Base-by-base conservation (phyloP, 208 protist species). In the Leishmania braziliensis region DNA sequence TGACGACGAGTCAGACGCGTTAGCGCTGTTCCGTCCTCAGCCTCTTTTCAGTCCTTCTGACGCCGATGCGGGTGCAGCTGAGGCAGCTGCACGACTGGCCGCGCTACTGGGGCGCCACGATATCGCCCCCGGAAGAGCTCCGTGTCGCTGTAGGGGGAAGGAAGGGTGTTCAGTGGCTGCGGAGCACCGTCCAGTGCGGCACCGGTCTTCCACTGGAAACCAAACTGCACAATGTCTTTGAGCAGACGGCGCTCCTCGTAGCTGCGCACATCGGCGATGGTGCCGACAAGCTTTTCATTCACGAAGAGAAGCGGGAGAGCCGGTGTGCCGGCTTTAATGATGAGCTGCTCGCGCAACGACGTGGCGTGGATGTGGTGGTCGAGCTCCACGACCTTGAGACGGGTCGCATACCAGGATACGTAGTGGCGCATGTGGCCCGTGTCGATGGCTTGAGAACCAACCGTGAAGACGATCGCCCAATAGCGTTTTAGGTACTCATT, bases 181-280 rank as follows among this genome's bases (percentile, higher is more conserved):
- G 86, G 84, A 20, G 77, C 83, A 20, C 89, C 83, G 8, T 77
- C 80, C 10, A 81, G 60, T 12, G 70, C 75, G 14, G 69, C 76
- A 1, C 90, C 95, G 0, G 88, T 92, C 72, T 92, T 92, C 95
- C 95, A 98, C 85, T 96, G 79, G 77, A 98, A 98, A 10, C 95
- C 95, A 84, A 98, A 98, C 83, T 98, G 95, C 60, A 96, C 82
- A 29, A 95, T 84, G 72, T 98, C 95, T 80, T 98, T 98, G 79
- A 98, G 83, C 79, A 94, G 83, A 29, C 86, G 86, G 43, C 85
- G 79, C 76, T 90, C 76, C 84, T 98, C 95, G 48, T 94, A 84
- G 78, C 78, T 58, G 76, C 91, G 81, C 50, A 98, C 90, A n/a
- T 94, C 89, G 14, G 56, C 79, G 20, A 96, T 81, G 4, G 93